Evolutionary conservation across 2,329 filamentous ascomycete genomes (phyloP), one percentile per base, ranked within the genome.

Genomic region (Chalara sp.): DNA sequence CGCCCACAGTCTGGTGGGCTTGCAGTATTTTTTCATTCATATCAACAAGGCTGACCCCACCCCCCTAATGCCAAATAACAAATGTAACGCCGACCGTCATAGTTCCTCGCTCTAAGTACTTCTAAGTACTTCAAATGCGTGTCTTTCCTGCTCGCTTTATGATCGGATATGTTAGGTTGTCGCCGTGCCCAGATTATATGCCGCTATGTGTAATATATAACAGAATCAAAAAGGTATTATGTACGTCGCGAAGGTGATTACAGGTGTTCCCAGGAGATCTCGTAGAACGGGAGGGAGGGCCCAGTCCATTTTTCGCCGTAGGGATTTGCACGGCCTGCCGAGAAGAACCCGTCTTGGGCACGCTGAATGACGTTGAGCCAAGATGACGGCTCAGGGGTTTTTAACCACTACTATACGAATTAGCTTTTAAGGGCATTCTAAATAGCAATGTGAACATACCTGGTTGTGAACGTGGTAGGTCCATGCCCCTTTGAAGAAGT

Each of bases 381-480:
- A 0, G 74, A 77, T 5, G 73, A 76, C 7, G 76, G 76, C 61
- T 79, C 76, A 1, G 76, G 76, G 51, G 76, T 72, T 58, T 77
- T 79, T 43, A 70, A 59, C 76, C 76, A 80, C 74, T 79, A 47
- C 50, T 21, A 21, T 21, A 21, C 21, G 21, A 21, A 21, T 21
- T 21, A 21, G 21, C 21, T 21, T 21, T 21, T 2, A 3, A 3
- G 21, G 21, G 21, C 21, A 21, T 21, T 21, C 21, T 2, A 21
- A 21, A 21, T 3, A 21, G 21, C 3, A 21, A 21, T 21, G 21
- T 40, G 40, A 11, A 40, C 71, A 63, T 63, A 77, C 75, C 67
- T 78, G 76, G 55, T 79, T 79, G 59, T 80, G 76, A 53, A 79
- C 73, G 60, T 80, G 76, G 60, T 79, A 80, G 31, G 74, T 78